Evolutionary conservation across 2,329 filamentous ascomycete genomes (phyloP).

Genomic region (Cordyceps javanica): DNA sequence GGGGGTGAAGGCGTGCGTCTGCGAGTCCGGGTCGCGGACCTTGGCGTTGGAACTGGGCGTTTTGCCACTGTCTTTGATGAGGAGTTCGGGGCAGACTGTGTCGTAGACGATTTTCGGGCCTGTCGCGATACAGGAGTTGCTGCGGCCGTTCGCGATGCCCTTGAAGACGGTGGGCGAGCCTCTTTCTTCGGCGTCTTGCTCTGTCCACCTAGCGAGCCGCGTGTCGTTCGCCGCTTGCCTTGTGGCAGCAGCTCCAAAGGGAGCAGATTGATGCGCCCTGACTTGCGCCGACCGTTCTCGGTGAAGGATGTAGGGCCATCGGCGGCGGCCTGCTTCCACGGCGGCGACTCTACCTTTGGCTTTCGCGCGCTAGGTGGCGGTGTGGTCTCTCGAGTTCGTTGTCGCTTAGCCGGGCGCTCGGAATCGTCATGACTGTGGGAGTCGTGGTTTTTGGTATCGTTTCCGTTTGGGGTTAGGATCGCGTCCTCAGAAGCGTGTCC

Average conservation of each 20-base stretch:
- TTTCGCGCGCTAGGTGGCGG: slow-evolving; percentile 39
- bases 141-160: slow-evolving; percentile 18
- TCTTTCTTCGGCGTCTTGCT: slow-evolving; percentile 28
- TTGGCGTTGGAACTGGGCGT: slow-evolving; percentile 23
- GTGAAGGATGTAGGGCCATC: slow-evolving; percentile 85
- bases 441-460: slow-evolving; percentile 1
- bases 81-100: slow-evolving; percentile 13
- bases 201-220: slow-evolving; percentile 32
- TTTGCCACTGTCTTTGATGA: slow-evolving; percentile 27
- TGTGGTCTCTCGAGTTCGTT: slow-evolving; percentile 48
- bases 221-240: slow-evolving; percentile 45
- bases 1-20: slow-evolving; percentile 37
- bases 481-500: slow-evolving; percentile 18
- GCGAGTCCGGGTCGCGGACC: slow-evolving; percentile 28
- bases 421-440: slow-evolving; percentile 26
- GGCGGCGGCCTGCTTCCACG: slow-evolving; percentile 82
- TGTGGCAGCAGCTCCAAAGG: slow-evolving; percentile 47
- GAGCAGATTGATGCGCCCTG: slow-evolving; percentile 55
- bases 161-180: slow-evolving; percentile 12
- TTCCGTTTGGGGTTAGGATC: slow-evolving; percentile 19
- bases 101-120: not conserved
- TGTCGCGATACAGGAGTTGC: slow-evolving; percentile 18
- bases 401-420: slow-evolving; percentile 58
- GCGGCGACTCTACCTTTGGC: slow-evolving; percentile 61
- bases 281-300: slow-evolving; percentile 64